A percentile compares a stretch with the other conserved stretches of the same genome.
Evolutionary conservation across 2,329 filamentous ascomycete species (phyloP).

Genomic region (Paracoccidioides lutzii): DNA sequence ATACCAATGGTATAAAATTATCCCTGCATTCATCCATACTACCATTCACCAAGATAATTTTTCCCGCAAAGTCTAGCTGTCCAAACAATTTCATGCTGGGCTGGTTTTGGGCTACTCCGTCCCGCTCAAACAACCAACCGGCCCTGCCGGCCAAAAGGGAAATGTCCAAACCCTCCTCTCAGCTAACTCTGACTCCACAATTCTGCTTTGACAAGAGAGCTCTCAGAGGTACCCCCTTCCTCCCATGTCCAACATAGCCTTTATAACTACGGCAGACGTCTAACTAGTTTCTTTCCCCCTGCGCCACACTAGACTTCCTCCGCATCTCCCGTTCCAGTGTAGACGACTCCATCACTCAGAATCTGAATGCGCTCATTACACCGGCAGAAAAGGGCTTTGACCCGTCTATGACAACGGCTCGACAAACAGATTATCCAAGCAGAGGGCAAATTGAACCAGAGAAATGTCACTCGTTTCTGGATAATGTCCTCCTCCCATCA

Average conservation of each 20-base stretch:
- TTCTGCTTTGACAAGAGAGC: conserved; percentile 64
- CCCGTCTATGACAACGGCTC: conserved; percentile 58
- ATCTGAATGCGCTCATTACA: conserved; percentile 76
- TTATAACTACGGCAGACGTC: neutral
- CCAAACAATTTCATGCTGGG: conserved; percentile 23
- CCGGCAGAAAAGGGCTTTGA: conserved; percentile 63
- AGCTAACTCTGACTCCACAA: conserved; percentile 53
- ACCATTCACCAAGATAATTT: neutral
- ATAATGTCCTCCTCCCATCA: conserved; percentile 68
- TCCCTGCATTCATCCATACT: neutral
- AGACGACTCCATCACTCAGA: conserved; percentile 87
- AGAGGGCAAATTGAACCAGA: conserved; percentile 44
- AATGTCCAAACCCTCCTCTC: conserved; percentile 30
- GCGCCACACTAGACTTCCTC: conserved; percentile 59
- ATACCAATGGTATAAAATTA: neutral
- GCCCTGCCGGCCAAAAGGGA: conserved; percentile 15
- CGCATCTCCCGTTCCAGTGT: conserved; percentile 70
- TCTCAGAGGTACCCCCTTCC: conserved; percentile 46
- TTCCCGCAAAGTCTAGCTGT: neutral
- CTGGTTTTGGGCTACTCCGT: conserved; percentile 26
- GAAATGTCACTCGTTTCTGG: conserved; percentile 60
- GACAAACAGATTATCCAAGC: conserved; percentile 39
- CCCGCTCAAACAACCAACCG: conserved; percentile 15
- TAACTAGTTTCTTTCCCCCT: conserved; percentile 4
- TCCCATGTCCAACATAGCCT: conserved; percentile 11